These are phyloP conservation scores for Cryptococcus amylolentus DNA, from an alignment of 1,284 basidiomycete genomes.

Conservation along the genomic window DNA sequence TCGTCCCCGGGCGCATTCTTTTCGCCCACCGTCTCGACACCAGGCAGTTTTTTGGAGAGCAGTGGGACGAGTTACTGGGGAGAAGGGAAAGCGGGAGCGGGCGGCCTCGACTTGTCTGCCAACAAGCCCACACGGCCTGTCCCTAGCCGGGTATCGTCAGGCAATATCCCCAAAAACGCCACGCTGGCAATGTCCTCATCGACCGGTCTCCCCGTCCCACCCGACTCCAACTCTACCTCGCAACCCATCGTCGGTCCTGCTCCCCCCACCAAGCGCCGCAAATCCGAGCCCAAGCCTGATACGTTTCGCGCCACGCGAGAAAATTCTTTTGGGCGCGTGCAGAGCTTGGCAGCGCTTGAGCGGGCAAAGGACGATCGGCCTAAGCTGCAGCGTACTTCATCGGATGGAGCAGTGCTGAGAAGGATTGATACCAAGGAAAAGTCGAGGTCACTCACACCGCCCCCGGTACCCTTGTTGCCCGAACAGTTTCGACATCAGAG, in stretches of 20 bases:
- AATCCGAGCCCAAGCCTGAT: slow-evolving; percentile 34
- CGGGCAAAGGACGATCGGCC: slow-evolving; percentile 7
- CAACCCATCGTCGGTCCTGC: background rate
- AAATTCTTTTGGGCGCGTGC: background rate
- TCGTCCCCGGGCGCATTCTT: slow-evolving; percentile 22
- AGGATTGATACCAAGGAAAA: slow-evolving; percentile 5
- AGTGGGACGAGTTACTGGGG: too few species aligned
- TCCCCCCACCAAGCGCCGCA: slow-evolving; percentile 31
- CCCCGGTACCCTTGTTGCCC: slow-evolving; percentile 22
- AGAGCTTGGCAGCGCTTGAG: background rate
- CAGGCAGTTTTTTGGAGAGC: slow-evolving; percentile 2
- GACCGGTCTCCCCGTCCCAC: background rate
- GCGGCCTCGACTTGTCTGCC: background rate
- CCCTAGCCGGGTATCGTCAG: background rate
- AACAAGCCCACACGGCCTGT: background rate
- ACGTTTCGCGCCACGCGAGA: slow-evolving; percentile 7
- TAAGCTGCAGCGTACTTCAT: slow-evolving; percentile 23
- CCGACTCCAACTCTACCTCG: background rate
- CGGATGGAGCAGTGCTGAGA: slow-evolving; percentile 16
- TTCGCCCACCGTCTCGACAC: slow-evolving; percentile 18
- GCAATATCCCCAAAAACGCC: background rate
- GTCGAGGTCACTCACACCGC: slow-evolving; percentile 31
- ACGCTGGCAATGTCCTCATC: background rate
- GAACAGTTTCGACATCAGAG: slow-evolving; percentile 11
- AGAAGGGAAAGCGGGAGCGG: too few species aligned